Percentiles rank a stretch among this genome's conserved stretches.
These are phyloP conservation scores for Platanthera guangdongensis DNA, from an alignment of 106 monocot genomes.

Conservation along the genomic window DNA sequence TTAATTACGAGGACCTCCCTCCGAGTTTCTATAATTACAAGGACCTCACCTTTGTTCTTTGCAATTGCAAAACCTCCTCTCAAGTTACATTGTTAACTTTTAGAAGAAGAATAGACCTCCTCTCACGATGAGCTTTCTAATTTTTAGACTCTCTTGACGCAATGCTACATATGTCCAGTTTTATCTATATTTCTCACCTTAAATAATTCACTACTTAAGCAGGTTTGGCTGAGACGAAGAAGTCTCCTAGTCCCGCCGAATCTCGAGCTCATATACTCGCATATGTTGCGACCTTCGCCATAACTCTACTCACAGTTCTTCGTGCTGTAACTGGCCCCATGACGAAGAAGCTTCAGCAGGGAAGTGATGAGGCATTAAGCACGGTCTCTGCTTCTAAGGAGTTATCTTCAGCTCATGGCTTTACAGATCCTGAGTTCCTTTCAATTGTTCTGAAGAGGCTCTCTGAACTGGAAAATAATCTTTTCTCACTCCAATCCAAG, in stretches of 20 bases:
- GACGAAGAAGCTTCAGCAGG: constrained; percentile 19
- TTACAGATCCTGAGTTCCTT: constrained; percentile 17
- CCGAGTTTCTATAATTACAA: too few species aligned
- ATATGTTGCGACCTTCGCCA: constrained; percentile 36
- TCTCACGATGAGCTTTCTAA: too few species aligned
- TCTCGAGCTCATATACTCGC: constrained; percentile 17
- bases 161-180: background rate
- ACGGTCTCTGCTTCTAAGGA: constrained; percentile 4
- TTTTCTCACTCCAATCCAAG: constrained; percentile 52
- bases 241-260: constrained; percentile 17
- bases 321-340: constrained; percentile 20
- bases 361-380: background rate
- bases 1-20: too few species aligned
- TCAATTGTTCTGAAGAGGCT: constrained; percentile 20
- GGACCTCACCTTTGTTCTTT: too few species aligned
- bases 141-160: background rate
- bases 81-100: background rate
- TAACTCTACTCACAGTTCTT: constrained; percentile 35
- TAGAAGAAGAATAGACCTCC: background rate
- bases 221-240: constrained; percentile 8
- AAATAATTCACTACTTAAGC: background rate
- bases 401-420: constrained; percentile 15
- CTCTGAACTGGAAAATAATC: constrained; percentile 19
- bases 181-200: constrained; percentile 1
- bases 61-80: background rate